Evolutionary conservation across 257 asterid species (phyloP).

Genomic region (Nicotiana paniculata): DNA sequence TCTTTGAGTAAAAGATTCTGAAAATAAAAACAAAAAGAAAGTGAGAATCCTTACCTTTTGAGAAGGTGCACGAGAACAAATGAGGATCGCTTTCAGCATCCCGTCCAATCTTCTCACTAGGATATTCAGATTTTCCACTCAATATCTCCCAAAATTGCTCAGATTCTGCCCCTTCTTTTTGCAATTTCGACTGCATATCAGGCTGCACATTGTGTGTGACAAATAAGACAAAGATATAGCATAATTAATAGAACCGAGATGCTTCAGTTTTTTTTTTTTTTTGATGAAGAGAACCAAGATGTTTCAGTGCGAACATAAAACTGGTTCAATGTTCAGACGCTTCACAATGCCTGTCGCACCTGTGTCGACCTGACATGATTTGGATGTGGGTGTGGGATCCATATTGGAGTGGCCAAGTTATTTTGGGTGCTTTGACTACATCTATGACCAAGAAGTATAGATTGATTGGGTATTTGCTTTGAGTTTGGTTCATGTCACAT

Average conservation of each 20-base stretch:
- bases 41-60: conserved; percentile 45
- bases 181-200: conserved; percentile 71
- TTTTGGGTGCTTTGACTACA: too few relatives aligned
- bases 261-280: background rate
- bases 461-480: too few relatives aligned
- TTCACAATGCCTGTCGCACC: too few relatives aligned
- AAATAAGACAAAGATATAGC: background rate
- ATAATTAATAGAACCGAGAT: background rate
- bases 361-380: too few relatives aligned
- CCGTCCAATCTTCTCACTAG: conserved; percentile 80
- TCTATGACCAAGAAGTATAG: too few relatives aligned
- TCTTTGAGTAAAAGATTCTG: background rate
- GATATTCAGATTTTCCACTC: conserved; percentile 93
- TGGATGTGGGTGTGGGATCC: too few relatives aligned
- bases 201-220: conserved; percentile 53
- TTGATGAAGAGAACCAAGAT: too few relatives aligned
- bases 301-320: background rate
- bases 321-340: background rate
- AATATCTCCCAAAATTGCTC: conserved; percentile 96
- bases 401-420: too few relatives aligned
- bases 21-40: background rate
- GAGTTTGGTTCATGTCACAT: too few relatives aligned
- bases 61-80: conserved; percentile 73
- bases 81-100: conserved; percentile 89
- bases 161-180: conserved; percentile 89